phyloP scores from a whole-genome alignment of 73 alveolate genomes.

The Blepharisma stoltei region DNA sequence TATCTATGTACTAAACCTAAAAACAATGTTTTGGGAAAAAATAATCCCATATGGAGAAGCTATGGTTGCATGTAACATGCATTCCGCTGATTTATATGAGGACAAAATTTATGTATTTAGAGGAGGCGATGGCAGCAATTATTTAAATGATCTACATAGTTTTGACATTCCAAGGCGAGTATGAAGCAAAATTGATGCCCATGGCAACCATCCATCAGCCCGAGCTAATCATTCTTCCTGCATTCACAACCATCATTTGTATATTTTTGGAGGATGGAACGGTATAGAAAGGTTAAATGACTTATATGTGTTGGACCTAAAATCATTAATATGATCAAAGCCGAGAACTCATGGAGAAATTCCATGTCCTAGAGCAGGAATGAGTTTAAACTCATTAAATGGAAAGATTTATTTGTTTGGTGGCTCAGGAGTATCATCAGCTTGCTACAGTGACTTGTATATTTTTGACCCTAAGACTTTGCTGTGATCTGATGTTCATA shows the following conservation, averaged over 20 bases:
- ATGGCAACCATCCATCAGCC: constrained; percentile 75
- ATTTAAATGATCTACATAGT: constrained; percentile 79
- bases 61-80: constrained; percentile 95
- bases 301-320: constrained; percentile 52
- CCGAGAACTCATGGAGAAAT: constrained; percentile 48
- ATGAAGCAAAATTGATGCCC: constrained; percentile 61
- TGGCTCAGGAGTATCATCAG: constrained; percentile 87
- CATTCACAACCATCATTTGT: constrained; percentile 49
- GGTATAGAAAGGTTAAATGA: constrained; percentile 82
- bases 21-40: constrained; percentile 58
- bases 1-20: constrained; percentile 70
- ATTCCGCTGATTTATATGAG: constrained; percentile 75
- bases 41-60: constrained; percentile 57
- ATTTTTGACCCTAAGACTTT: constrained; percentile 60
- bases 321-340: constrained; percentile 52
- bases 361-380: constrained; percentile 92
- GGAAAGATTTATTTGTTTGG: constrained; percentile 74
- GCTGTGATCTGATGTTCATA: constrained; percentile 50
- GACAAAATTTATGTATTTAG: constrained; percentile 73
- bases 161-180: constrained; percentile 47
- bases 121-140: constrained; percentile 93
- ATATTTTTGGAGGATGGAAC: constrained; percentile 93
- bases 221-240: constrained; percentile 87
- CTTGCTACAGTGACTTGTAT: constrained; percentile 75
- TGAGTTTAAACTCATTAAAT: constrained; percentile 71